Evolutionary conservation across 805 yeast species (phyloP).

Genomic region (Candida krabiensis): DNA sequence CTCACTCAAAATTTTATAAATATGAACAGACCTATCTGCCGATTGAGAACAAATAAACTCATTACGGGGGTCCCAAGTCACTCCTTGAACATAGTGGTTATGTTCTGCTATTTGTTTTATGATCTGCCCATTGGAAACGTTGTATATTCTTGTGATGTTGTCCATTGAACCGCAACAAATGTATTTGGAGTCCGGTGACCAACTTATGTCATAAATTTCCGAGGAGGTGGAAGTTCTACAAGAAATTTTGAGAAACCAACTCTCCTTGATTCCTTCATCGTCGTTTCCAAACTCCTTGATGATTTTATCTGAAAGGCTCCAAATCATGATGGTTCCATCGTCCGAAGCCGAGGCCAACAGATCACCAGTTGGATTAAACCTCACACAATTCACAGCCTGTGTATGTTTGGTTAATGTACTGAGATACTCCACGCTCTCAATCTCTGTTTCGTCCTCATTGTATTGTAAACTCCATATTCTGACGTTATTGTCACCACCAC

Average conservation of each 20-base stretch:
- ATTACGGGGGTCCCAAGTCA: constrained; percentile 89
- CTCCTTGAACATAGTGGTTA: constrained; percentile 91
- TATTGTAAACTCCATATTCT: constrained; percentile 42
- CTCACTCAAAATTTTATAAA: constrained; percentile 50
- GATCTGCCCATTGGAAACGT: constrained; percentile 54
- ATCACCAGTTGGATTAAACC: constrained; percentile 73
- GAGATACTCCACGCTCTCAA: constrained; percentile 61
- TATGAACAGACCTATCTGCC: constrained; percentile 79
- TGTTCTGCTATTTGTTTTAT: constrained; percentile 69
- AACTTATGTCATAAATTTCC: constrained; percentile 87
- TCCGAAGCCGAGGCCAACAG: constrained; percentile 90
- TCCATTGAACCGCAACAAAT: constrained; percentile 93
- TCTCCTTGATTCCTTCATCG: constrained; percentile 60
- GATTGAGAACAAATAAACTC: constrained; percentile 82
- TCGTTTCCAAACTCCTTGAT: constrained; percentile 61
- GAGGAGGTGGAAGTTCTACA: constrained; percentile 50
- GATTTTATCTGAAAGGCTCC: constrained; percentile 61
- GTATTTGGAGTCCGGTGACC: constrained; percentile 84
- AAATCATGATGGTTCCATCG: constrained; percentile 84
- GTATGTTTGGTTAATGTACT: constrained; percentile 85
- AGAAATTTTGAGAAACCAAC: constrained; percentile 67
- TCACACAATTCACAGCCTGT: constrained; percentile 89
- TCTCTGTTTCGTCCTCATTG: constrained; percentile 21
- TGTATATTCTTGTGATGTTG: constrained; percentile 70
- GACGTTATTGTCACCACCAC: constrained; percentile 93